Conservation (phyloP, 805 yeast genomes). For the Metschnikowia orientalis region DNA sequence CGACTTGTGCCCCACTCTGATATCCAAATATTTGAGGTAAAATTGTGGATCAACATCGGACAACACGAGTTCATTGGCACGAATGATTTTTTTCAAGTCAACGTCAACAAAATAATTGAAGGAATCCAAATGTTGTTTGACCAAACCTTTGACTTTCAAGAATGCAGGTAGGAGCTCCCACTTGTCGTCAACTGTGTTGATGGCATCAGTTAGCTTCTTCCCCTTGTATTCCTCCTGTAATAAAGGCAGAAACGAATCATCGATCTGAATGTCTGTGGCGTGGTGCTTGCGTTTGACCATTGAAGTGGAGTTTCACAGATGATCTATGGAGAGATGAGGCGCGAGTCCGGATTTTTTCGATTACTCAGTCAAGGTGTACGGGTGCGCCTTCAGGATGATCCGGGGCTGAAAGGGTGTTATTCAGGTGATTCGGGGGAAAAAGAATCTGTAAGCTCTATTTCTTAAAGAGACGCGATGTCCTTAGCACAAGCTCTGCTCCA, state of each 20-base stretch:
- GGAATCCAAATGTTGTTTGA: constrained; percentile 97
- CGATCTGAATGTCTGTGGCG: constrained; percentile 21
- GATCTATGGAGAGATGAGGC: constrained; percentile 4
- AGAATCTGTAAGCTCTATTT: too few relatives aligned
- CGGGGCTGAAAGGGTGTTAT: too few relatives aligned
- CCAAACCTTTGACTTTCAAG: constrained; percentile 89
- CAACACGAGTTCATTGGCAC: constrained; percentile 83
- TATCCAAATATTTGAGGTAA: constrained; percentile 87
- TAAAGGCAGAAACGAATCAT: constrained; percentile 70
- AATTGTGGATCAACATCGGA: constrained; percentile 98
- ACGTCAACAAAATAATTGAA: constrained; percentile 93
- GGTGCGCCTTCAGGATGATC: constrained; percentile 12
- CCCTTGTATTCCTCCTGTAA: constrained; percentile 83
- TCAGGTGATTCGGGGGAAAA: too few relatives aligned
- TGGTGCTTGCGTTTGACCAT: constrained; percentile 15
- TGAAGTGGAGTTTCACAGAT: constrained; percentile 1
- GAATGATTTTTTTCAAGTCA: constrained; percentile 86
- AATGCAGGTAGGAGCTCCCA: constrained; percentile 97
- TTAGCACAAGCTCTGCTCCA: too few relatives aligned
- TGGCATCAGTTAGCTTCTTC: constrained; percentile 77
- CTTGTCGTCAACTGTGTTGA: constrained; percentile 89
- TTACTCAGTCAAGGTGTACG: constrained; percentile 13
- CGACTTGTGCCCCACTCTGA: constrained; percentile 82
- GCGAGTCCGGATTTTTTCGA: constrained; percentile 5
- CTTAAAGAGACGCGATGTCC: too few relatives aligned